These are phyloP conservation scores for Chlorociboria aeruginascens DNA, from an alignment of 495 filamentous ascomycete species.

Conservation along the genomic window DNA sequence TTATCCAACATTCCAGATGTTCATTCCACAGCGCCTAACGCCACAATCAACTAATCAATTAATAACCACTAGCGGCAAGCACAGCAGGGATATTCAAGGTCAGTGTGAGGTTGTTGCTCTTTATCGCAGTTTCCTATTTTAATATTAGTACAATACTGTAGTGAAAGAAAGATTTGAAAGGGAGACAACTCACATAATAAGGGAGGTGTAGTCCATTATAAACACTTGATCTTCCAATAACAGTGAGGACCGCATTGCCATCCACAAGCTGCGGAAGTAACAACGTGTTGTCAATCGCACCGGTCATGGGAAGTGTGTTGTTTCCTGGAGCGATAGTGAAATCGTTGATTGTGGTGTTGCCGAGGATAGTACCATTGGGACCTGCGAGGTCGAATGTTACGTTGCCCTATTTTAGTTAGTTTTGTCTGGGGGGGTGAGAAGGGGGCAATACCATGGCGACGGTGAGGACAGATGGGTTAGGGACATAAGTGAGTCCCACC, in stretches of 20 bases:
- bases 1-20: too few species aligned
- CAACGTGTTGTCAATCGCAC: conserved; percentile 10
- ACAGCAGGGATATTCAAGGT: conserved; percentile 12
- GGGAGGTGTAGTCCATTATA: conserved; percentile 12
- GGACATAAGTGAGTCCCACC: conserved; percentile 49
- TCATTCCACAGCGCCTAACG: too few species aligned
- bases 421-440: background rate
- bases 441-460: conserved; percentile 45
- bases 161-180: background rate
- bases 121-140: conserved; percentile 11
- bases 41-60: too few species aligned
- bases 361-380: conserved; percentile 13
- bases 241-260: conserved; percentile 7
- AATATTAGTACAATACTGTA: background rate
- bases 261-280: background rate
- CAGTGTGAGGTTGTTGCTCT: conserved; percentile 10
- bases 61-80: conserved; percentile 1
- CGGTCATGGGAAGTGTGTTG: conserved; percentile 26
- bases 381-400: conserved; percentile 27
- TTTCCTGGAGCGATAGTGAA: conserved; percentile 28
- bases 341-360: conserved; percentile 23
- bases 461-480: conserved; percentile 56
- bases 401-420: conserved; percentile 19
- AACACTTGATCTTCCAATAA: conserved; percentile 9
- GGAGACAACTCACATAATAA: conserved; percentile 30